Base-by-base conservation (phyloP, 805 yeast genomes). In the Candida tammaniensis region DNA sequence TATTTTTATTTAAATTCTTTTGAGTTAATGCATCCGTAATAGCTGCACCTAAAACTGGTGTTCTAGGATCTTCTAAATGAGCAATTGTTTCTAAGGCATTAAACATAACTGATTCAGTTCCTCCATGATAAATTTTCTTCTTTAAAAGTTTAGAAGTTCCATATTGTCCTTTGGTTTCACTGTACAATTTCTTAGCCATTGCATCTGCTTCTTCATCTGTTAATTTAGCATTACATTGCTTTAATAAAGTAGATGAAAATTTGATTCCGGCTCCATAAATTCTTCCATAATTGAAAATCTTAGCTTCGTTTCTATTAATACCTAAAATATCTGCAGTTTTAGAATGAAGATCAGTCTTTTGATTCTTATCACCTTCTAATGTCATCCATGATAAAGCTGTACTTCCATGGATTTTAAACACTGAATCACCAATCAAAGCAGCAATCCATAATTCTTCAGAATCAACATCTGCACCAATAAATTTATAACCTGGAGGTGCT, bases 331-430 rank as follows among this genome's bases (percentile, higher is more conserved):
- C 71, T 0, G 98, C 96, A 0, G 98, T 93, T 46, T 85, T 88
- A 0, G 97, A 87, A 55, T 93, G 99, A 40, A 94, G 62, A 61
- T 93, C 99, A 0, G 99, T 94, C 4, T 93, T 94, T 35, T 84
- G 91, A 37, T 66, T 70, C 60, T 93, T 93, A 4, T 91, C 80
- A 13, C 99, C 99, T 64, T 93, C 99, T 36, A 93, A 69, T 2
- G 97, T 89, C 99, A 93, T 94, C 98, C 98, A 94, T 0, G 98
- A 97, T 35, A 94, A 74, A 0, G 98, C 95, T 0, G 98, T 87
- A 10, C 94, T 94, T 5, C 98, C 99, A 57, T 93, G 99, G 16
- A 85, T 64, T 21, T 82, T 77, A 59, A 91, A 86, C 33, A 82
- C 76, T 0, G 98, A 81, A 55, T 93, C 99, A 3, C 98, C 97